phyloP scores from a whole-genome alignment of 1,284 basidiomycete species.

The Coniferiporia sulphurascens region DNA sequence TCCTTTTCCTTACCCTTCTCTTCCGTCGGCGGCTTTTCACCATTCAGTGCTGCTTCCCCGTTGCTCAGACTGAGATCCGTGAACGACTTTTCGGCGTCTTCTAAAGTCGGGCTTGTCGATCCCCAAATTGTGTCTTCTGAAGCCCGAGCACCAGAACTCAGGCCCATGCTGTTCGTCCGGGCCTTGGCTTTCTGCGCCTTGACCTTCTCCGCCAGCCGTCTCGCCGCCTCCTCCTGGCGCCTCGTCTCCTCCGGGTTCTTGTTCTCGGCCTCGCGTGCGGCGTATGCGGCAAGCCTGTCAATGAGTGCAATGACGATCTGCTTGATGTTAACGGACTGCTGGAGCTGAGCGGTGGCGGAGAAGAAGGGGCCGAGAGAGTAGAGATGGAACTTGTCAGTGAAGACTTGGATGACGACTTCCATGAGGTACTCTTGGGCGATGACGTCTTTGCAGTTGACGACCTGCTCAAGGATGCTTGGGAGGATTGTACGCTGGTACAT shows the following conservation, averaged over 20 bases:
- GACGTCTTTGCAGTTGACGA: conserved; percentile 94
- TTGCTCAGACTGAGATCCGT: too few species aligned
- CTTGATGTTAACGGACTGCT: conserved; percentile 88
- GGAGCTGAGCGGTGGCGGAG: conserved; percentile 88
- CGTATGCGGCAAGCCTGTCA: conserved; percentile 89
- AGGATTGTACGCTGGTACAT: conserved; percentile 84
- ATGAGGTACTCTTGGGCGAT: conserved; percentile 97
- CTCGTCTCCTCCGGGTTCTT: too few species aligned
- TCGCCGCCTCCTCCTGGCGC: too few species aligned
- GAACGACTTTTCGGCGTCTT: too few species aligned
- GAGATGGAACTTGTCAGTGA: conserved; percentile 94
- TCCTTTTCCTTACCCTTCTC: conserved; percentile 56
- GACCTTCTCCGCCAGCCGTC: too few species aligned
- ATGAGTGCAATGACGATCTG: conserved; percentile 94
- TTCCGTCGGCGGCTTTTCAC: conserved; percentile 30
- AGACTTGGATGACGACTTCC: conserved; percentile 98
- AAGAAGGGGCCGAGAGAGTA: conserved; percentile 93
- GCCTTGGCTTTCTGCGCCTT: conserved; percentile 56
- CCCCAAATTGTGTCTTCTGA: conserved; percentile 18
- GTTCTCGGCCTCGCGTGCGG: too few species aligned
- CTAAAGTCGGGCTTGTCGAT: conserved; percentile 20
- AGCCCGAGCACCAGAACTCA: conserved; percentile 6
- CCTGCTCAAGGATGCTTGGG: conserved; percentile 88
- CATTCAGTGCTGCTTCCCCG: too few species aligned
- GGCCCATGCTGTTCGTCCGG: conserved; percentile 43